Conservation (phyloP, 75 land plant genomes). For the Ceratopteris richardii region DNA sequence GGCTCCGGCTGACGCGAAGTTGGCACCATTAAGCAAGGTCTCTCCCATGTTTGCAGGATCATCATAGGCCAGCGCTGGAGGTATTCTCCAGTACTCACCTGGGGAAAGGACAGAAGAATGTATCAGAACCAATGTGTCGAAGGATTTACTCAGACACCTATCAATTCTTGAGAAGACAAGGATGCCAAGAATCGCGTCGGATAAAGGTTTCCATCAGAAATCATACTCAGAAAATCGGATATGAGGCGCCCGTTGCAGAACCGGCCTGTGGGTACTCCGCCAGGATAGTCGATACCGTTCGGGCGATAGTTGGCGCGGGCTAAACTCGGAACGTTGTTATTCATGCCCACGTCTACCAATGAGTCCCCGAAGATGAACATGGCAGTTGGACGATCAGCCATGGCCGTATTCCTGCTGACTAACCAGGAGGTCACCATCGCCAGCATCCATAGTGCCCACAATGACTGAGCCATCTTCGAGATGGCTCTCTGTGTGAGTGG, state of each 20-base stretch:
- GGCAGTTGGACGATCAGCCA: not conserved
- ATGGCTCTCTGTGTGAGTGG: too few relatives aligned
- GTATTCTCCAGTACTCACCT: conserved; percentile 7
- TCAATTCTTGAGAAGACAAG: not conserved
- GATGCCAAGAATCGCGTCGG: too few relatives aligned
- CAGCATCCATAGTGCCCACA: too few relatives aligned
- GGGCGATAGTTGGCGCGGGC: conserved; percentile 28
- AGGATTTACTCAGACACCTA: not conserved
- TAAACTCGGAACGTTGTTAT: conserved; percentile 17
- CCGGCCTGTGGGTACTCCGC: conserved; percentile 31
- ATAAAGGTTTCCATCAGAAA: not conserved
- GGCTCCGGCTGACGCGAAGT: conserved; percentile 51
- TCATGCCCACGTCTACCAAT: conserved; percentile 27
- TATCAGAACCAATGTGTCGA: not conserved
- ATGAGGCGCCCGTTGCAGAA: conserved; percentile 41
- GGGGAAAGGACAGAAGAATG: not conserved
- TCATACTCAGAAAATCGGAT: conserved; percentile 23
- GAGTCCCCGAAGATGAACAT: conserved; percentile 42
- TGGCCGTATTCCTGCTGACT: too few relatives aligned
- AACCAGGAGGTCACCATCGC: too few relatives aligned
- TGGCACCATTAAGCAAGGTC: conserved; percentile 35
- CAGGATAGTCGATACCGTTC: conserved; percentile 23
- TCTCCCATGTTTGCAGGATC: conserved; percentile 17
- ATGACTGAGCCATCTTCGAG: too few relatives aligned
- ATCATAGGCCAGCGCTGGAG: conserved; percentile 6